phyloP scores from a whole-genome alignment of 352 stramenopile species.

The Phytophthora colocasiae region DNA sequence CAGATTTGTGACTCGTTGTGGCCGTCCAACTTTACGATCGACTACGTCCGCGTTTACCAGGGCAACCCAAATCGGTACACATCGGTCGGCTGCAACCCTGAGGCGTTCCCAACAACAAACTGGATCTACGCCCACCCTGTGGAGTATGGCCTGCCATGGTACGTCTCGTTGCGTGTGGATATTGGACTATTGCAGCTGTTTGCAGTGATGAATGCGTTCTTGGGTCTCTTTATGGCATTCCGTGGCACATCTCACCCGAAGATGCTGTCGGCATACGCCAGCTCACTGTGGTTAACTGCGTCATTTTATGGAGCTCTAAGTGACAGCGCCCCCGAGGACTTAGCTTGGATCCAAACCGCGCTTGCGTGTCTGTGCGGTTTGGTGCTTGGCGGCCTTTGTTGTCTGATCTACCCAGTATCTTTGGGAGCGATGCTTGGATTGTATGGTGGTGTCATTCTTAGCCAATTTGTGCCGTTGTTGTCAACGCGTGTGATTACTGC shows the following conservation, averaged over 20 bases:
- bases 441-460: conserved; percentile 64
- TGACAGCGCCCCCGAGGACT: conserved; percentile 46
- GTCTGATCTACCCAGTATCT: conserved; percentile 62
- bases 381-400: conserved; percentile 75
- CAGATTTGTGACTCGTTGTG: conserved; percentile 95
- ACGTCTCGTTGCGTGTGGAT: conserved; percentile 70
- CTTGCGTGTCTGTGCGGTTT: conserved; percentile 76
- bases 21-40: conserved; percentile 94
- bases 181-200: conserved; percentile 53
- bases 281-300: conserved; percentile 66
- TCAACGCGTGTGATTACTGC: conserved; percentile 65
- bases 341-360: conserved; percentile 73
- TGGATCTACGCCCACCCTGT: conserved; percentile 94
- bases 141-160: conserved; percentile 86
- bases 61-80: conserved; percentile 91
- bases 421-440: conserved; percentile 73
- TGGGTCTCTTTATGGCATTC: conserved; percentile 68
- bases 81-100: conserved; percentile 93
- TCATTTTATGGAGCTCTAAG: conserved; percentile 78
- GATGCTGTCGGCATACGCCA: conserved; percentile 61
- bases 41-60: conserved; percentile 96
- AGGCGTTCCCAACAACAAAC: conserved; percentile 87
- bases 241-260: conserved; percentile 59
- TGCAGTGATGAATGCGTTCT: conserved; percentile 61
- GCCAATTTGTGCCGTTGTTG: conserved; percentile 75